phyloP scores from a whole-genome alignment of 768 basidiomycete species.

The Mrakia gelida region DNA sequence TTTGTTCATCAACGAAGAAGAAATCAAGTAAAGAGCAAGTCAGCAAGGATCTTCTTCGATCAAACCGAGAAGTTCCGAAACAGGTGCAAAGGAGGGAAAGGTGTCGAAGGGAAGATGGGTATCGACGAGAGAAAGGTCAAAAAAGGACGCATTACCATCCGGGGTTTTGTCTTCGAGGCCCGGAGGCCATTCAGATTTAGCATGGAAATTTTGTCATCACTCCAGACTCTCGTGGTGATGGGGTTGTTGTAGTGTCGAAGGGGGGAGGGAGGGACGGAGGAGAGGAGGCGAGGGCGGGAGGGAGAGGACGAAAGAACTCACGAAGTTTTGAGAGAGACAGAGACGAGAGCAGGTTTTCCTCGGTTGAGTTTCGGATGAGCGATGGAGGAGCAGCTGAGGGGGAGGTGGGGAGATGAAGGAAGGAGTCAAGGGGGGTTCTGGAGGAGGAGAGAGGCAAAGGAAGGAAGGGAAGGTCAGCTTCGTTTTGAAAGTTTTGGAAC shows the following conservation, averaged over 20 bases:
- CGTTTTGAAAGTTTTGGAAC: neutral
- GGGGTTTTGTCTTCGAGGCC: neutral
- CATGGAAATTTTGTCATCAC: constrained; percentile 1
- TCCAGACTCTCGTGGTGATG: neutral
- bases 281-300: neutral
- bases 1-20: too few relatives aligned
- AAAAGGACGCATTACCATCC: neutral
- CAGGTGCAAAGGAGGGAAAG: too few relatives aligned
- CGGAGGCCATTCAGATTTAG: neutral
- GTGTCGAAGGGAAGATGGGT: too few relatives aligned
- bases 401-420: neutral
- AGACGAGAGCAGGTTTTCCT: too few relatives aligned
- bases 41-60: too few relatives aligned
- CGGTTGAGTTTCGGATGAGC: neutral
- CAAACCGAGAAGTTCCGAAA: too few relatives aligned
- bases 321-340: neutral
- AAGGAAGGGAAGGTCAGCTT: neutral
- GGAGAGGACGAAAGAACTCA: neutral
- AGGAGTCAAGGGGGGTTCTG: neutral
- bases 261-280: neutral
- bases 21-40: too few relatives aligned
- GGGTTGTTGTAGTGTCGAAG: neutral
- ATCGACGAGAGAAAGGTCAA: neutral
- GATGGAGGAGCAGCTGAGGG: neutral
- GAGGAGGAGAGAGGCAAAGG: neutral